These are phyloP conservation scores for Aspergillus hancockii DNA, from an alignment of 495 filamentous ascomycete species.

Conservation along the genomic window DNA sequence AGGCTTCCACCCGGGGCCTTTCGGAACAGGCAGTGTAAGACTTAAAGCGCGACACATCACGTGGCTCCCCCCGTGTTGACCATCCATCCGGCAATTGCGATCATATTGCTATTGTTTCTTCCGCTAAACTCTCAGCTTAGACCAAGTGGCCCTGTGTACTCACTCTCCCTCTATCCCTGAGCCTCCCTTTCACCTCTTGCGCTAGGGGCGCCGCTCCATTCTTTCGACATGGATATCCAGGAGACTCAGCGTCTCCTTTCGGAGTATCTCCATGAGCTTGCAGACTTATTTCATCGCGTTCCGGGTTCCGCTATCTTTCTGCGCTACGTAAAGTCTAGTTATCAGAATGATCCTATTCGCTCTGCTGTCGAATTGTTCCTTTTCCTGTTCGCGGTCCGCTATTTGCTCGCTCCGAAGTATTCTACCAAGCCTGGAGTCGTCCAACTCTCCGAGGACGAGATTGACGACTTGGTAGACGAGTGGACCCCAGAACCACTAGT, in stretches of 20 bases:
- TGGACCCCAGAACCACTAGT: slow-evolving; percentile 96
- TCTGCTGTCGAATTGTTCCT: slow-evolving; percentile 92
- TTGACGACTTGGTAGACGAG: slow-evolving; percentile 95
- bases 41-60: background rate
- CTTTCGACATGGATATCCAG: slow-evolving; percentile 70
- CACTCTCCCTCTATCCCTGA: slow-evolving; percentile 16
- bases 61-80: background rate
- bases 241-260: slow-evolving; percentile 73
- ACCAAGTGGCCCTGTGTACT: background rate
- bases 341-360: slow-evolving; percentile 94
- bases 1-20: background rate
- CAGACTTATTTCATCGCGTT: slow-evolving; percentile 77
- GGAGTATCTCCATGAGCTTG: slow-evolving; percentile 64
- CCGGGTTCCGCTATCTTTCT: slow-evolving; percentile 93
- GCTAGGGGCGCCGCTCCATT: slow-evolving; percentile 21
- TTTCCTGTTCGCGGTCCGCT: slow-evolving; percentile 92
- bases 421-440: slow-evolving; percentile 88
- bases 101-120: background rate
- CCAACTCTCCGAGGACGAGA: slow-evolving; percentile 87
- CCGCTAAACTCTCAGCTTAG: background rate
- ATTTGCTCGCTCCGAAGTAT: slow-evolving; percentile 88
- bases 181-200: slow-evolving; percentile 3
- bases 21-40: background rate
- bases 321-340: slow-evolving; percentile 92
- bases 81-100: background rate